Base-by-base conservation (phyloP, 2,329 filamentous ascomycete species). In the Aciculosporium take region DNA sequence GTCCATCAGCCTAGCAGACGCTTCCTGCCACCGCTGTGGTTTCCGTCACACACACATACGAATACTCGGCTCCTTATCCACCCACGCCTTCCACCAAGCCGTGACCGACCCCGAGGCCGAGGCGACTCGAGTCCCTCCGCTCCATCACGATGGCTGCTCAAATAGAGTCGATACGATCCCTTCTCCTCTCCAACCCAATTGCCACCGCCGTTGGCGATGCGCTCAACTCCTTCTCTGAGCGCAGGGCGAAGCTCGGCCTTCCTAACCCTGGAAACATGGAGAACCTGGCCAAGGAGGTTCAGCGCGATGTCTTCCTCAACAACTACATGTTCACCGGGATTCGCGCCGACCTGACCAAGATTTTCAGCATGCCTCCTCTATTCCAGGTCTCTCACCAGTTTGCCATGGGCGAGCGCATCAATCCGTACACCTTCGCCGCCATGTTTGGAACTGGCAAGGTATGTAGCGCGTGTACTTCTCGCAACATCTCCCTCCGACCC, bases 341-440 rank as follows among this genome's bases (percentile, higher is more conserved):
- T 62, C 84, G 89, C 60, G 93, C 89, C 62, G 91, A 98, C 65
- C 71, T 96, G 60, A 95, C 87, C 60, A 96, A 95, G 73, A 80
- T 86, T 59, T 94, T 96, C 68, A 91, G 87, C 73, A 77, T 94
- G 62, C 77, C 80, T 44, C 91, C 91, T 44, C 70, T 96, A 52
- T 98, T 98, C 73, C 89, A 96, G 67, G 84, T 95, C 53, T 95
- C 89, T 50, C 91, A 98, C 68, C 85, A 91, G 54, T 91, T 98
- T 63, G 82, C 89, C 42, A 85, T 95, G 76, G 89, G 91, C 53
- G 86, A 94, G 65, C 79, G 83, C 51, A 72, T 94, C 62, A 88
- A 88, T 60, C 91, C 91, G 29, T 98, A 98, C 66, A 86, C 85
- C 42, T 94, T 96, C 66, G 85, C 87, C 52, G 85, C 84, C 49